phyloP scores from a whole-genome alignment of 2,329 filamentous ascomycete genomes.

The Gyromitra esculenta region DNA sequence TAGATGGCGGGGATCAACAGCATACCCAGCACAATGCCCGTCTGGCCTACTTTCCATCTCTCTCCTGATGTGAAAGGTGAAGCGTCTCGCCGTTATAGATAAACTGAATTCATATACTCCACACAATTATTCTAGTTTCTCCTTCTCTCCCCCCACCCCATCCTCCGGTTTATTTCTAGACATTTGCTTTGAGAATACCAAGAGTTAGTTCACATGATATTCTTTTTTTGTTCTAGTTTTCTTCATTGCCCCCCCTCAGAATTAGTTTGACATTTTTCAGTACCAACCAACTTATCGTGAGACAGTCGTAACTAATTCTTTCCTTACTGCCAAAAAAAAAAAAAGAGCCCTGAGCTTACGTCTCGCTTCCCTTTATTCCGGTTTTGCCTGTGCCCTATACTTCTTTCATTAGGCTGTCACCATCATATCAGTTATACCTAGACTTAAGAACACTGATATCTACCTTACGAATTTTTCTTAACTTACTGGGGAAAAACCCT shows the following conservation, averaged over 20 bases:
- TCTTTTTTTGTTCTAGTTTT: slow-evolving; percentile 2
- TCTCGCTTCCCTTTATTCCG: slow-evolving; percentile 11
- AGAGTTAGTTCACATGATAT: neutral
- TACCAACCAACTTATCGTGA: slow-evolving; percentile 17
- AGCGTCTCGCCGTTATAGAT: slow-evolving; percentile 27
- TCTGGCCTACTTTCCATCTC: neutral
- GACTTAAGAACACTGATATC: slow-evolving; percentile 25
- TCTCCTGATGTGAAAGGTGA: slow-evolving; percentile 14
- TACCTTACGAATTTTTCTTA: slow-evolving; percentile 9
- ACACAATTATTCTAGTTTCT: slow-evolving; percentile 13
- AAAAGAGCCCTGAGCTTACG: slow-evolving; percentile 3
- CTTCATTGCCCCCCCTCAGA: neutral
- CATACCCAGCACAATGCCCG: slow-evolving; percentile 1
- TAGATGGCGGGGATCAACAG: neutral
- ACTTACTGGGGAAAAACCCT: slow-evolving; percentile 16
- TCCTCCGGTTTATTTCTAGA: slow-evolving; percentile 1
- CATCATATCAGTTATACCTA: slow-evolving; percentile 1
- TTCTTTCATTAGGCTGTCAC: neutral
- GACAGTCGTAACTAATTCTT: slow-evolving; percentile 12
- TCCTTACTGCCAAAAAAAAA: no score
- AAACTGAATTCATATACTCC: slow-evolving; percentile 25
- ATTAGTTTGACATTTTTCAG: neutral
- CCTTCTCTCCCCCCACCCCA: slow-evolving; percentile 1
- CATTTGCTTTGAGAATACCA: neutral
- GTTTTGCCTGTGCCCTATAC: slow-evolving; percentile 9